A percentile compares a stretch with the other conserved stretches of the same genome.
These are phyloP conservation scores for Debaryomyces robertsiae DNA, from an alignment of 1,139 yeast species.

Conservation along the genomic window DNA sequence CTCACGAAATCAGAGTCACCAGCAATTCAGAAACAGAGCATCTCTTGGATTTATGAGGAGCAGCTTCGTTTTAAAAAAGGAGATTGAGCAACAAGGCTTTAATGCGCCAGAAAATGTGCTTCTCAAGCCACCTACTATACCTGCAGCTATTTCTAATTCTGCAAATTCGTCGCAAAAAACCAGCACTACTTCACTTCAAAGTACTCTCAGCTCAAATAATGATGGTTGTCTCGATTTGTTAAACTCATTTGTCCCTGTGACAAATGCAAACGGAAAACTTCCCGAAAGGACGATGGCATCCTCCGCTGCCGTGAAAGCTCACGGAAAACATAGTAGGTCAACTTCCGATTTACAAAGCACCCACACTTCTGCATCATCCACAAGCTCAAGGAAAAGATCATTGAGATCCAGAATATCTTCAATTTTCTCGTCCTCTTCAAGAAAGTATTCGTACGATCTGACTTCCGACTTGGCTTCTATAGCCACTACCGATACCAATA, in stretches of 20 bases:
- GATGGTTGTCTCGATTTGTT: slow-evolving; percentile 24
- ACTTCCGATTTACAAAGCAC: slow-evolving; percentile 14
- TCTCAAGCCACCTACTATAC: slow-evolving; percentile 31
- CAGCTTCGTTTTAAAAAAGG: slow-evolving; percentile 40
- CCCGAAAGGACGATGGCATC: slow-evolving; percentile 1
- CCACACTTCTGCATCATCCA: slow-evolving; percentile 1
- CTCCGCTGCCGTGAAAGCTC: neutral
- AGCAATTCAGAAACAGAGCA: slow-evolving; percentile 26
- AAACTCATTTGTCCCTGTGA: slow-evolving; percentile 20
- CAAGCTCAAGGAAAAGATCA: slow-evolving; percentile 23
- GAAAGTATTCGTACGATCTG: slow-evolving; percentile 12
- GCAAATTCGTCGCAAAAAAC: slow-evolving; percentile 4
- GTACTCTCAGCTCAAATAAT: slow-evolving; percentile 16
- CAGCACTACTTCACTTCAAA: slow-evolving; percentile 12
- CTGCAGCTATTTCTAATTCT: slow-evolving; percentile 22
- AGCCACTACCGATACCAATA: slow-evolving; percentile 28
- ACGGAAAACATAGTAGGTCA: slow-evolving; percentile 18
- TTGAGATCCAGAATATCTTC: slow-evolving; percentile 32
- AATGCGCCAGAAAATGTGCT: slow-evolving; percentile 37
- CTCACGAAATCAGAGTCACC: slow-evolving; percentile 13
- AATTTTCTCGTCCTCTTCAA: slow-evolving; percentile 24
- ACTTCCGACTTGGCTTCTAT: slow-evolving; percentile 33
- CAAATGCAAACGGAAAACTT: slow-evolving; percentile 6
- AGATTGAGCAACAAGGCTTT: slow-evolving; percentile 32
- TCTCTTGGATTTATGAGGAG: slow-evolving; percentile 46